Evolutionary conservation across 371 early-diverging fungal species (phyloP), one percentile per base, ranked within the genome.

Genomic region (Mucor mucedo): DNA sequence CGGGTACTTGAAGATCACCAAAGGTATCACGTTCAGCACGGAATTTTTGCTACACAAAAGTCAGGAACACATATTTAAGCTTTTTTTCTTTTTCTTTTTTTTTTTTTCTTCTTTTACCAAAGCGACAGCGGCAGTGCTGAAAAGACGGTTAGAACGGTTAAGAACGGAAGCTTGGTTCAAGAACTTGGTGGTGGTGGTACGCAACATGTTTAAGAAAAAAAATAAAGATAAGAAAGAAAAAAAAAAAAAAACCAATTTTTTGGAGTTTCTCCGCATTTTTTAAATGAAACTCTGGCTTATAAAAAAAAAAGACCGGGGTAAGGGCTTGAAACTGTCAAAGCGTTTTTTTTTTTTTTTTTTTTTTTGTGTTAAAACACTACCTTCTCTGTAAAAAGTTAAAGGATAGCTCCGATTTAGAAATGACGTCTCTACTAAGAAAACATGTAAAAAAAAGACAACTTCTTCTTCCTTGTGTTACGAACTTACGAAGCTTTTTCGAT

Each of bases 1-100:
- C 80, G 38, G 95, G 95, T 4, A 95, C 95, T 62, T 90, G 77
- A 52, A 95, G 78, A 63, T 90, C 91, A 53, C 95, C 95, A 83
- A 95, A 93, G 28, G 95, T 91, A 72, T 95, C 95, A 30, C 80
- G 78, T 73, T 95, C 95, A 57, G 77, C 72, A 58, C 93, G 83
- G 75, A 85, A 91, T 47, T 78, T 70, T 73, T 73, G 73, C 73
- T 73, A 63, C 49, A 41, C 21, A 38, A 38, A 30, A 41, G 27
- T 45, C 48, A 61, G 66, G 45, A 45, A 45, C 28, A 35, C 21
- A 21, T 21, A 21, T 21, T 21, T 21, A 38, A 52, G 52, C 4
- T 13, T 60, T 32, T 40, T 42, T 13, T 42, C 1, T n/a, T 47
- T 5, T 21, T 7, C n/a, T n/a, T n/a, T n/a, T 42, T 13, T 42